Percentiles rank a stretch among this genome's conserved stretches.
These are phyloP conservation scores for Solanum bukasovii DNA, from an alignment of 257 asterid species.

Conservation along the genomic window DNA sequence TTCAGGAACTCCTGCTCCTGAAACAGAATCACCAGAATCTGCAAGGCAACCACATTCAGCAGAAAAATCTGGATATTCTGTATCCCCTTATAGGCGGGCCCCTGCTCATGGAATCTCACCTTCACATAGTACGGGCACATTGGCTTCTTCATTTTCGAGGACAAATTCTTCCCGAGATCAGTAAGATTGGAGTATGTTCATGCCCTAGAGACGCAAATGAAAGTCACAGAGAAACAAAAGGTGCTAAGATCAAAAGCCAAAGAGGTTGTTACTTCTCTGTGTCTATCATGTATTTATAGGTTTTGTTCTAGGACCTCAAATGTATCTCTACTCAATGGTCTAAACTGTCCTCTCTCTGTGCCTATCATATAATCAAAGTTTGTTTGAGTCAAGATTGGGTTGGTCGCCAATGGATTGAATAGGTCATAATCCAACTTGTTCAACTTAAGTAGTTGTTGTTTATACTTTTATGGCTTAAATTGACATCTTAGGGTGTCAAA, in stretches of 20 bases:
- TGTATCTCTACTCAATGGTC: neutral
- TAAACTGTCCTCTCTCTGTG: neutral
- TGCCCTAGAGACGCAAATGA: neutral
- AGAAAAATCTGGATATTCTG: neutral
- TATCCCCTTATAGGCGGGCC: neutral
- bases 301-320: neutral
- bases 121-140: neutral
- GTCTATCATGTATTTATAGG: neutral
- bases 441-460: neutral
- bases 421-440: neutral
- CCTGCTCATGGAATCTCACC: conserved; percentile 6
- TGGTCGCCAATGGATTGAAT: neutral
- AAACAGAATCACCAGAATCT: conserved; percentile 4
- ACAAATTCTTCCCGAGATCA: neutral
- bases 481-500: neutral
- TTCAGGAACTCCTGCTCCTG: conserved; percentile 7
- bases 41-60: neutral
- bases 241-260: neutral
- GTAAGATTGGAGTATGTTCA: neutral
- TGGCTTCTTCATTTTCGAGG: neutral
- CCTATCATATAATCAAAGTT: neutral
- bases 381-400: neutral
- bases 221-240: neutral
- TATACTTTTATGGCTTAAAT: neutral
- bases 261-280: neutral